Conservation (phyloP, 768 basidiomycete species). For the Trametes coccinea region DNA sequence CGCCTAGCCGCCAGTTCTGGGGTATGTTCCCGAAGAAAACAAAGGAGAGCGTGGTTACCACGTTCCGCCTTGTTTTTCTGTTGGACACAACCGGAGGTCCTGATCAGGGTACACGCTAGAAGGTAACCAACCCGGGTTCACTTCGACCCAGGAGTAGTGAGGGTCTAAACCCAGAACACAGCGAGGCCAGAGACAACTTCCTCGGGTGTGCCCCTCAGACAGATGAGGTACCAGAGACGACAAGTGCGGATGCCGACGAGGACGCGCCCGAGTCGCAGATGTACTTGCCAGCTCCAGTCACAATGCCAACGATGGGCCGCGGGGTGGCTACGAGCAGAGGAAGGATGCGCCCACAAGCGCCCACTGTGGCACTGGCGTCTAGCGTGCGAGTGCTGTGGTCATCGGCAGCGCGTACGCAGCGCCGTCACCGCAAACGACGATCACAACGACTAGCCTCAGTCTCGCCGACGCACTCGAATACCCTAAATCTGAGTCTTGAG, state of each 20-base stretch:
- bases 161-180: too few species aligned
- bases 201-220: too few species aligned
- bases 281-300: too few species aligned
- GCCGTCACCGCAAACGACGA: constrained; percentile 5
- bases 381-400: background rate
- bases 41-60: background rate
- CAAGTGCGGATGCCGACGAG: too few species aligned
- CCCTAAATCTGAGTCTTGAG: background rate
- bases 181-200: too few species aligned
- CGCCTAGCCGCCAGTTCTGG: background rate
- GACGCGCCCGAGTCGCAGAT: too few species aligned
- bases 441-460: constrained; percentile 3
- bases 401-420: constrained; percentile 6
- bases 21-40: background rate
- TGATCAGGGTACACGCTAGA: background rate
- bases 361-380: background rate
- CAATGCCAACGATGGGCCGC: too few species aligned
- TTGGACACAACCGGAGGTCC: background rate
- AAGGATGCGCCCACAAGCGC: constrained; percentile 3
- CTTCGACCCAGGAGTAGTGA: background rate
- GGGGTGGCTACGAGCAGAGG: background rate
- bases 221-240: too few species aligned
- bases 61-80: constrained; percentile 8
- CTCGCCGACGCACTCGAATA: background rate
- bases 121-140: background rate